Evolutionary conservation across 2,329 filamentous ascomycete species (phyloP).

Genomic region (Pseudogymnoascus verrucosus): DNA sequence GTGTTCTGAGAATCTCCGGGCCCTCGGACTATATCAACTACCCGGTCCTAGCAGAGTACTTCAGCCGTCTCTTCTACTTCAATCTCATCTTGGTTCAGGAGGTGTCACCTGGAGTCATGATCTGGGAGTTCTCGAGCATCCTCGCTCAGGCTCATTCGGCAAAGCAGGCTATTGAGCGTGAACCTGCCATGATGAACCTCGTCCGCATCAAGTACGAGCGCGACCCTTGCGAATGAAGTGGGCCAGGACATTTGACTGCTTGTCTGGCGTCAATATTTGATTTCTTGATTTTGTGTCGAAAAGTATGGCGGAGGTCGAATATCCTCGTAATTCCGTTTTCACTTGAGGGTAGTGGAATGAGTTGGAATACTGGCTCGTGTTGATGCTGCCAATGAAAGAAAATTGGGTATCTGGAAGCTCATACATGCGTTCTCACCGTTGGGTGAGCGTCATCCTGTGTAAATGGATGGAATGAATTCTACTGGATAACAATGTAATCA

Average conservation of each 20-base stretch:
- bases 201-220: neutral
- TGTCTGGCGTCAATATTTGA: neutral
- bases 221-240: slow-evolving; percentile 1
- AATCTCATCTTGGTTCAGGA: slow-evolving; percentile 11
- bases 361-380: neutral
- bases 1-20: slow-evolving; percentile 13
- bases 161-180: slow-evolving; percentile 9
- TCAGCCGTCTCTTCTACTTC: slow-evolving; percentile 13
- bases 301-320: neutral
- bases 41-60: neutral
- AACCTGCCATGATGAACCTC: neutral
- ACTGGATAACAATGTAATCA: neutral
- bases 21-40: neutral
- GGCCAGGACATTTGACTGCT: neutral
- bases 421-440: neutral
- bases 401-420: neutral
- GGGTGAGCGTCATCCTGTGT: neutral
- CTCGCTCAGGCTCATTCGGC: slow-evolving; percentile 9
- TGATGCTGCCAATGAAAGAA: neutral
- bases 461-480: neutral
- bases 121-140: slow-evolving; percentile 10
- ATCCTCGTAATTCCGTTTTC: neutral
- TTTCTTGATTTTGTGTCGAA: neutral
- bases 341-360: neutral
- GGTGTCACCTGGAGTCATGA: neutral